These are phyloP conservation scores for Erodium moschatum DNA, from an alignment of 441 rosid species.

Conservation along the genomic window DNA sequence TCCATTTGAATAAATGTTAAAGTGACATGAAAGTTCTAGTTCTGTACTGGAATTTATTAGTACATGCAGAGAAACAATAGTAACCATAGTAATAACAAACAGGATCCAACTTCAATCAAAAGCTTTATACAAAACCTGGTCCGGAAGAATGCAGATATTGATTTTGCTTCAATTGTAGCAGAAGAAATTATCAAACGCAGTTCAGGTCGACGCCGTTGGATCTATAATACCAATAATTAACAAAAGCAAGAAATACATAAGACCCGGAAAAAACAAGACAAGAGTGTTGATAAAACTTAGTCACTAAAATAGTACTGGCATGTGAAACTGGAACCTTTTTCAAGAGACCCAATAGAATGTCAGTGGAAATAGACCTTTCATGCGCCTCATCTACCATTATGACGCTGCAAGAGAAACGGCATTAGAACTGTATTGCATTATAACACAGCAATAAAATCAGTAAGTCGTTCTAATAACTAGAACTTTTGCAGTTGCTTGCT, in stretches of 20 bases:
- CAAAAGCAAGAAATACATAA: slow-evolving; percentile 10
- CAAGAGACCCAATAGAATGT: slow-evolving; percentile 82
- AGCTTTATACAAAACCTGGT: slow-evolving; percentile 42
- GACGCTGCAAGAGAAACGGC: slow-evolving; percentile 39
- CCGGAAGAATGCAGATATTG: slow-evolving; percentile 71
- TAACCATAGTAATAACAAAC: not conserved
- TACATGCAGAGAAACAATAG: not conserved
- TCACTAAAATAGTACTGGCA: slow-evolving; percentile 1
- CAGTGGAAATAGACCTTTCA: slow-evolving; percentile 93
- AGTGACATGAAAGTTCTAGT: not conserved
- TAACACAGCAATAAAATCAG: not conserved
- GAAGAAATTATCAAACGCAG: slow-evolving; percentile 82
- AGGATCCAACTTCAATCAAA: slow-evolving; percentile 15
- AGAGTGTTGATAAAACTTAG: not conserved
- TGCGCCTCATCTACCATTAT: slow-evolving; percentile 99
- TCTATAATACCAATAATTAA: slow-evolving; percentile 33
- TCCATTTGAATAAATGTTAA: not conserved
- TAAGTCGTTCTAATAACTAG: not conserved
- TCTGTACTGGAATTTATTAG: not conserved
- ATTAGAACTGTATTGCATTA: not conserved
- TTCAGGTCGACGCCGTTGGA: slow-evolving; percentile 82
- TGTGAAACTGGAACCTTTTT: slow-evolving; percentile 52
- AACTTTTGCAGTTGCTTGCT: no score
- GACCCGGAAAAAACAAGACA: slow-evolving; percentile 12
- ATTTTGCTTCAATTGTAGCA: slow-evolving; percentile 88